A percentile compares a stretch with the other conserved stretches of the same genome.
Conservation (phyloP, 352 stramenopile genomes). For the Pythium oligandrum region DNA sequence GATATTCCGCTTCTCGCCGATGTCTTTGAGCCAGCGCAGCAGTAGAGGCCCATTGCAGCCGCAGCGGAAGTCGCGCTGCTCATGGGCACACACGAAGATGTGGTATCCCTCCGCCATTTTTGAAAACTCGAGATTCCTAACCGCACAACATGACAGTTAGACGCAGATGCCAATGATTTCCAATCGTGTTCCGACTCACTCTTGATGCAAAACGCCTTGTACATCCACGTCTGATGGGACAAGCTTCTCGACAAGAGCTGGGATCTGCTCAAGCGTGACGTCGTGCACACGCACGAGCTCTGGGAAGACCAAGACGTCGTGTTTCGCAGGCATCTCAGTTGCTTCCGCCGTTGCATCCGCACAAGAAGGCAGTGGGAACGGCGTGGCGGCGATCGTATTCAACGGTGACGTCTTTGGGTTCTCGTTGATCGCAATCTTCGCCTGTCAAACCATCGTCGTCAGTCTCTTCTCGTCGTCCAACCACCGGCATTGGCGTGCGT, state of each 20-base stretch:
- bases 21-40: constrained; percentile 52
- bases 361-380: constrained; percentile 21
- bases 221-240: constrained; percentile 5
- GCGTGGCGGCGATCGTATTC: constrained; percentile 47
- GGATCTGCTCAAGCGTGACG: constrained; percentile 30
- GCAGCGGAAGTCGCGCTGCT: constrained; percentile 56
- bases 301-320: constrained; percentile 71
- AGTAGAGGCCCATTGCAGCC: constrained; percentile 68
- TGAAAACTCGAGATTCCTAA: constrained; percentile 36
- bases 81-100: constrained; percentile 69
- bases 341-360: background rate
- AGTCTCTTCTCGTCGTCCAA: background rate
- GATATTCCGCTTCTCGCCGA: constrained; percentile 16
- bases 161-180: no score
- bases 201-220: background rate
- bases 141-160: no score
- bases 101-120: constrained; percentile 37
- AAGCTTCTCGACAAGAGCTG: constrained; percentile 8
- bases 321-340: constrained; percentile 5
- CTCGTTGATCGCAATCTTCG: constrained; percentile 3
- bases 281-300: constrained; percentile 56
- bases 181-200: constrained; percentile 4
- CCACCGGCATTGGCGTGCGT: background rate
- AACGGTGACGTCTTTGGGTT: constrained; percentile 6
- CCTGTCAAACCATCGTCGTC: background rate